These are phyloP conservation scores for Arachnomyces sp. DNA, from an alignment of 2,329 filamentous ascomycete species.

Conservation along the genomic window DNA sequence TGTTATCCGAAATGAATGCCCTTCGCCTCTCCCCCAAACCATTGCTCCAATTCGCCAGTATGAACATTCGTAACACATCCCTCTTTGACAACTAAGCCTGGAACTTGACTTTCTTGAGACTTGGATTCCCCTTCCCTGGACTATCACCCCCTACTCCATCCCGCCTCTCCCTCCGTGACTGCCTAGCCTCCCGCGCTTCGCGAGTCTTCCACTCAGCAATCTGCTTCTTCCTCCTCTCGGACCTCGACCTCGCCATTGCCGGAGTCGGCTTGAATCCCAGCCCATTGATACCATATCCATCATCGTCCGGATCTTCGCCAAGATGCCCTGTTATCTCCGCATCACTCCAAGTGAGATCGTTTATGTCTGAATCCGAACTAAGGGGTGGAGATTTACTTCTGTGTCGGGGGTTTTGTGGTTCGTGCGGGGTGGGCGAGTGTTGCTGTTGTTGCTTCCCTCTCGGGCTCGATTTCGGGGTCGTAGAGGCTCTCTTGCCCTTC, in stretches of 20 bases:
- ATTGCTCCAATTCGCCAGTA: not conserved
- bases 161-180: conserved; percentile 47
- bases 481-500: conserved; percentile 3
- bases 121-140: conserved; percentile 19
- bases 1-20: too few species aligned
- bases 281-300: conserved; percentile 56
- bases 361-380: conserved; percentile 16
- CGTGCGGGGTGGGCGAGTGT: conserved; percentile 21
- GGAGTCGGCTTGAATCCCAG: conserved; percentile 56
- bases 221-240: conserved; percentile 50
- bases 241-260: conserved; percentile 48
- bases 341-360: conserved; percentile 46
- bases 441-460: conserved; percentile 14
- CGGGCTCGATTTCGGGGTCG: conserved; percentile 10
- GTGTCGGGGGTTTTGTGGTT: conserved; percentile 13
- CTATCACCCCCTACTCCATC: conserved; percentile 22
- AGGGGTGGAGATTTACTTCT: conserved; percentile 28
- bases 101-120: conserved; percentile 36
- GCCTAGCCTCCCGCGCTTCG: conserved; percentile 51
- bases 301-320: conserved; percentile 48
- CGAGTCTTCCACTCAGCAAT: conserved; percentile 51
- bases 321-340: conserved; percentile 56
- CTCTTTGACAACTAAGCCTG: conserved; percentile 12
- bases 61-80: not conserved
- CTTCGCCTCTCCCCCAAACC: too few species aligned